Evolutionary conservation across 805 yeast species (phyloP), one percentile per base, ranked within the genome.

Genomic region (Starmerella etchellsii): DNA sequence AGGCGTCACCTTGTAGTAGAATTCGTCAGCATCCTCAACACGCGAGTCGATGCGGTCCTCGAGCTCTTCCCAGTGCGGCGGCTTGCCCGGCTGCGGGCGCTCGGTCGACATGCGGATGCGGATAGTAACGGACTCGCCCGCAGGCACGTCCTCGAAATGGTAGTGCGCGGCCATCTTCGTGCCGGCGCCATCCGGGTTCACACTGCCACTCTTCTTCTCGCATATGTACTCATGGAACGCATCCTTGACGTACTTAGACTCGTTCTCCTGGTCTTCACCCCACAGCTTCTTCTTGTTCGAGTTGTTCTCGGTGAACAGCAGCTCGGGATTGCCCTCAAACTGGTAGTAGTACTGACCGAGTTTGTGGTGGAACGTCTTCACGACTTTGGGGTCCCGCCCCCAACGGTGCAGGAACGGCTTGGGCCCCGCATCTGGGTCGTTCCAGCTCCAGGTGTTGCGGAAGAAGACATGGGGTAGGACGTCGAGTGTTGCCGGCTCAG

Each of bases 391-490:
- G 16, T 40, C 43, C 59, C 61, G 48, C 74, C 56, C 14, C 58
- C 53, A 11, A 85, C 84, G 27, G 35, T 39, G 36, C 31, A 55
- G 40, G 8, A 31, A 20, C 15, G 61, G 61, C 39, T 47, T 48
- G 18, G 53, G 41, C 11, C 48, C 49, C 3, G 46, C 46, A 30
- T 55, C 54, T 47, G 72, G 75, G 41, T 65, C 65, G 37, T 50
- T 52, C 95, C 95, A 85, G n/a, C 79, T 65, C 96, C 96, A 85
- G 14, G 91, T 81, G 62, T 85, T 85, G 63, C 95, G 71, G 62
- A 78, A 81, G 49, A 76, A 74, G 24, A 82, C 62, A 50, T 85
- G 95, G 9, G 96, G 96, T 46, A 81, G 61, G 33, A 87, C 70
- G 60, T 84, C 94, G 44, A 85, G 65, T 2, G 94, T 93, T n/a